Percentiles rank a stretch among this genome's conserved stretches.
phyloP scores from a whole-genome alignment of 768 basidiomycete species.

The Termitomyces sp. region DNA sequence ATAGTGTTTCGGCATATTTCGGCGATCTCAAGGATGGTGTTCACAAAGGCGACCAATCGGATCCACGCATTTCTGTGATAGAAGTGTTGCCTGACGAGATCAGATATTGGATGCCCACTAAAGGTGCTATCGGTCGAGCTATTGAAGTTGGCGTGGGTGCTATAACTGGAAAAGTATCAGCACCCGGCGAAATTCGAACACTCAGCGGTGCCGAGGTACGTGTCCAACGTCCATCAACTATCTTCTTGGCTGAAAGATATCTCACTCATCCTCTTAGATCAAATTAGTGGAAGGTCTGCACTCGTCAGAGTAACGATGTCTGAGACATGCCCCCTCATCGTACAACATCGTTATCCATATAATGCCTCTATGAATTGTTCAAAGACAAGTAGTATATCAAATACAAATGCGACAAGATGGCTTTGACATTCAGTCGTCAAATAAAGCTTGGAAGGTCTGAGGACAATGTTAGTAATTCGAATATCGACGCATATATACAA shows the following conservation, averaged over 20 bases:
- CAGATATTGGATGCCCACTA: constrained; percentile 72
- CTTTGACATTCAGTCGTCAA: constrained; percentile 34
- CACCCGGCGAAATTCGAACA: constrained; percentile 73
- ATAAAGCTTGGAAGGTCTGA: constrained; percentile 44
- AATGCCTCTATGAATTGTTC: background rate
- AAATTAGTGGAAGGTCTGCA: constrained; percentile 35
- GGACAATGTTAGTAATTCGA: background rate
- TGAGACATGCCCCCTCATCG: background rate
- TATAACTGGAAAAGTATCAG: constrained; percentile 54
- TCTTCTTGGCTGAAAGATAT: background rate
- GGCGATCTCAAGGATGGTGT: constrained; percentile 82
- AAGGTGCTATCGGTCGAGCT: constrained; percentile 50
- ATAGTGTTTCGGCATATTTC: constrained; percentile 71
- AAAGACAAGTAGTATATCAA: background rate
- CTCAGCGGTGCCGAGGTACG: constrained; percentile 70
- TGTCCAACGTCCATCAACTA: no score
- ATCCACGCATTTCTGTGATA: constrained; percentile 77
- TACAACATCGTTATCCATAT: background rate
- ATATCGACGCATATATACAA: no score
- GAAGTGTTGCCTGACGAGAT: constrained; percentile 78
- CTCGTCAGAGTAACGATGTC: constrained; percentile 14
- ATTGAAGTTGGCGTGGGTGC: constrained; percentile 56
- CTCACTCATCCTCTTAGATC: constrained; percentile 26
- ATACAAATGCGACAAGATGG: no score
- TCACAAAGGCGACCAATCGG: constrained; percentile 74